Evolutionary conservation across 805 yeast species (phyloP).

Genomic region (Wickerhamomyces chambardii): DNA sequence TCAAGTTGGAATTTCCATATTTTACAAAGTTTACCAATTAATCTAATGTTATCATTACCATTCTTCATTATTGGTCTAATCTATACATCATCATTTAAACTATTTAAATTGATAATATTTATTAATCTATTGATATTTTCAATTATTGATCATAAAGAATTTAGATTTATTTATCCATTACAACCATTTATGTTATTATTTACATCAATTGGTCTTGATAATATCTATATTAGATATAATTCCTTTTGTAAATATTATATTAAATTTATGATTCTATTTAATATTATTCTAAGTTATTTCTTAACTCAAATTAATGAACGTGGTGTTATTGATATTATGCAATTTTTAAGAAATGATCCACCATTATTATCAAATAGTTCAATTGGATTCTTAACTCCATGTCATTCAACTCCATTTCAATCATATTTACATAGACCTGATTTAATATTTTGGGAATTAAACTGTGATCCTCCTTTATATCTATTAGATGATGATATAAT

Average conservation of each 20-base stretch:
- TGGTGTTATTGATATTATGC: conserved; percentile 70
- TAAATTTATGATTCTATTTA: conserved; percentile 21
- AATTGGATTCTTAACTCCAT: conserved; percentile 85
- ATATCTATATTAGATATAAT: conserved; percentile 10
- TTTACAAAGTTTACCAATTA: conserved; percentile 72
- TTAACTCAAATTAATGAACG: conserved; percentile 71
- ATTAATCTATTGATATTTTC: conserved; percentile 53
- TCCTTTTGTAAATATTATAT: conserved; percentile 7
- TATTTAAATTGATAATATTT: conserved; percentile 34
- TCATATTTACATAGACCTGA: conserved; percentile 61
- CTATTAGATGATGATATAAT: conserved; percentile 11
- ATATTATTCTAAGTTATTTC: conserved; percentile 34
- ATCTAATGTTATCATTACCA: conserved; percentile 61
- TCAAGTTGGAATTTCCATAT: conserved; percentile 83
- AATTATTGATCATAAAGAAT: conserved; percentile 74
- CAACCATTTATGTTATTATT: conserved; percentile 62
- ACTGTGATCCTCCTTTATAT: conserved; percentile 84
- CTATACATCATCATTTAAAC: conserved; percentile 6
- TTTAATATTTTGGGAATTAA: conserved; percentile 59
- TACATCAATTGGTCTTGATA: conserved; percentile 28
- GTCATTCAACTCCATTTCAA: conserved; percentile 97
- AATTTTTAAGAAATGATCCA: conserved; percentile 34
- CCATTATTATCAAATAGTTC: conserved; percentile 28
- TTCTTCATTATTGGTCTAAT: conserved; percentile 37
- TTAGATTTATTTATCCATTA: conserved; percentile 79